phyloP scores from a whole-genome alignment of 768 basidiomycete species.

The Phylloporus rhodoxanthus region DNA sequence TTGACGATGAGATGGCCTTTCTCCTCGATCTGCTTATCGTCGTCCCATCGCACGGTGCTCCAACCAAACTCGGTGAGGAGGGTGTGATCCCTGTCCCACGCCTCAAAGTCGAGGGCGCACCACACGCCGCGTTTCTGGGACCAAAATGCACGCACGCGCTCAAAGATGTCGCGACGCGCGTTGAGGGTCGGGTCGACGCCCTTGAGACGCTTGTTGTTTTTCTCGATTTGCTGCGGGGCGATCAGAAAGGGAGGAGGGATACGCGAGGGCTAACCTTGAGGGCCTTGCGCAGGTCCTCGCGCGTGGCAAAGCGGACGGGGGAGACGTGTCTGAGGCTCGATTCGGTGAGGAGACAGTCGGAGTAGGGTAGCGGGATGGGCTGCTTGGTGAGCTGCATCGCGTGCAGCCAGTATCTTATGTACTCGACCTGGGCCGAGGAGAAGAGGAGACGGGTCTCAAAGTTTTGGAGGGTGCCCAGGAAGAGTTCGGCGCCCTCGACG shows the following conservation, averaged over 20 bases:
- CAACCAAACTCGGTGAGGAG: slow-evolving; percentile 83
- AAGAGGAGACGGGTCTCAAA: slow-evolving; percentile 78
- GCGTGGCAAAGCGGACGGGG: slow-evolving; percentile 51
- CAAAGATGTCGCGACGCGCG: slow-evolving; percentile 58
- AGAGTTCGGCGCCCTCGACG: slow-evolving; percentile 63
- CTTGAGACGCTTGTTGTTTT: slow-evolving; percentile 74
- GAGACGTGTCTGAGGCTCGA: slow-evolving; percentile 54
- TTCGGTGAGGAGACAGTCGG: slow-evolving; percentile 64
- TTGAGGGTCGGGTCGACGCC: slow-evolving; percentile 51
- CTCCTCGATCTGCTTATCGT: slow-evolving; percentile 43
- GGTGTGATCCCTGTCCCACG: slow-evolving; percentile 72
- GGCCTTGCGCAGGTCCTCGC: slow-evolving; percentile 48
- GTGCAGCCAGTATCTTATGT: slow-evolving; percentile 78
- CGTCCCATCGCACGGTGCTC: slow-evolving; percentile 52
- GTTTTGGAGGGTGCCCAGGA: slow-evolving; percentile 65
- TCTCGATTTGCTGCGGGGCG: slow-evolving; percentile 57
- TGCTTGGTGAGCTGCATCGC: slow-evolving; percentile 61
- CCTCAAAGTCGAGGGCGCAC: slow-evolving; percentile 78
- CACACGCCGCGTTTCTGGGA: slow-evolving; percentile 59
- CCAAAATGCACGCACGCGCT: slow-evolving; percentile 62
- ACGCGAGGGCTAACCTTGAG: slow-evolving; percentile 44
- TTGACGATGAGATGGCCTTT: slow-evolving; percentile 59
- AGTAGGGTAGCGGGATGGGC: slow-evolving; percentile 68
- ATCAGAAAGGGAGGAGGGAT: background rate
- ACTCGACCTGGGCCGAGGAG: slow-evolving; percentile 81